phyloP scores from a whole-genome alignment of 116 monocot genomes.

The Cymodocea nodosa region DNA sequence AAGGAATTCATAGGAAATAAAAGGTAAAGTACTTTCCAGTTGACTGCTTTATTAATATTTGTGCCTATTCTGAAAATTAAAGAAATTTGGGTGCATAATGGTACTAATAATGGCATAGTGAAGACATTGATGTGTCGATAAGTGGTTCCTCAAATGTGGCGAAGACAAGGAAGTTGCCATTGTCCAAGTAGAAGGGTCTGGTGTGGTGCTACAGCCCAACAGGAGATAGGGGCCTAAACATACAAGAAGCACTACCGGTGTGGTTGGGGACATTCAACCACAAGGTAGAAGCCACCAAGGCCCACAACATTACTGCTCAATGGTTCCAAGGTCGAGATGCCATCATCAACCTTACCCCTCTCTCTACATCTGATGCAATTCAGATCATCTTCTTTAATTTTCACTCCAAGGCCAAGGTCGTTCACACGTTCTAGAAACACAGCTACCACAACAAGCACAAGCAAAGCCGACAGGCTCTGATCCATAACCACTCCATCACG shows the following conservation, averaged over 20 bases:
- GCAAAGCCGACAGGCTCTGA: background rate
- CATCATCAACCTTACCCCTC: conserved; percentile 38
- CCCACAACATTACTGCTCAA: conserved; percentile 60
- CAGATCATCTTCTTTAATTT: conserved; percentile 6
- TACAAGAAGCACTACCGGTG: conserved; percentile 74
- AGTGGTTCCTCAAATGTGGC: no score
- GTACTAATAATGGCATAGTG: no score
- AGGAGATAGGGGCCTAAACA: conserved; percentile 40
- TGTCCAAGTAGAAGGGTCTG: no score
- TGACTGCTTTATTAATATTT: no score
- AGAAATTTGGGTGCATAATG: no score
- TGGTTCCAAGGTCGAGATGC: conserved; percentile 58
- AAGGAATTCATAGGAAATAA: no score
- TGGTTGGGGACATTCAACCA: conserved; percentile 78
- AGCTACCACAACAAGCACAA: conserved; percentile 45
- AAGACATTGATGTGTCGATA: no score
- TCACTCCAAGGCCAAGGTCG: conserved; percentile 26
- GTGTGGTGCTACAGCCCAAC: no score
- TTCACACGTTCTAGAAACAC: conserved; percentile 64
- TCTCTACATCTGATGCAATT: background rate
- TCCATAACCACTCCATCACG: background rate
- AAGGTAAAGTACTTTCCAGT: no score
- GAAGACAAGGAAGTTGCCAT: no score
- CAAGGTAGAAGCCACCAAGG: conserved; percentile 39
- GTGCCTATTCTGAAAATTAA: no score